Percentiles rank a stretch among this genome's conserved stretches.
These are phyloP conservation scores for Pseudovirgaria hyperparasitica DNA, from an alignment of 2,329 filamentous ascomycete genomes.

Conservation along the genomic window DNA sequence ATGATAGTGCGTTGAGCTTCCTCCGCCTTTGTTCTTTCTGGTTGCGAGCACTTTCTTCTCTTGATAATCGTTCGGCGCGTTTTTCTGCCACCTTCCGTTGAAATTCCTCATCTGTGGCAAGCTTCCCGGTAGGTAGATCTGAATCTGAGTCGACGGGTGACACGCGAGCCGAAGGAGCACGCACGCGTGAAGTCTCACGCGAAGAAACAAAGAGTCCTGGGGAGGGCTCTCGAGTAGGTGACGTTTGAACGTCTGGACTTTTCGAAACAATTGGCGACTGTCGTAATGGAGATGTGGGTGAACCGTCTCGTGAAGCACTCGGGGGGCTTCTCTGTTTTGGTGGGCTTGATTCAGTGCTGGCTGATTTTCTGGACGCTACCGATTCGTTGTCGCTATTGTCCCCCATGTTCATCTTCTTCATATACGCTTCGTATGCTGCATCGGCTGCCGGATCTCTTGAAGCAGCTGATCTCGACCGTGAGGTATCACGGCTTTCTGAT, in stretches of 20 bases:
- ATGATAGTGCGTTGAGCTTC: constrained; percentile 7
- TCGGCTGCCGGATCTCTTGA: no score
- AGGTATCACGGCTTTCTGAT: no score
- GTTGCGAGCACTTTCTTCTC: constrained; percentile 43
- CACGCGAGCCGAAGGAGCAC: constrained; percentile 15
- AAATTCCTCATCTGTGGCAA: constrained; percentile 46
- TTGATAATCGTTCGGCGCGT: constrained; percentile 54
- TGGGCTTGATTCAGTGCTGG: neutral
- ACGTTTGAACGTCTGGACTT: no score
- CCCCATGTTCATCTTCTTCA: neutral
- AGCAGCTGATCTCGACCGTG: no score
- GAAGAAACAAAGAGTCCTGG: constrained; percentile 48
- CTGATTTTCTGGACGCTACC: neutral
- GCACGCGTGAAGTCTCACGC: constrained; percentile 14
- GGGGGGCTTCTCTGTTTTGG: neutral
- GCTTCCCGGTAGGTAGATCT: constrained; percentile 28
- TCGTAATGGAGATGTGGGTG: constrained; percentile 1
- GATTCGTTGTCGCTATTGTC: neutral
- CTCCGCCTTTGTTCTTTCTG: constrained; percentile 23
- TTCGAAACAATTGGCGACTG: no score
- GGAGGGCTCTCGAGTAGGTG: constrained; percentile 29
- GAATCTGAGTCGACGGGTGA: constrained; percentile 27
- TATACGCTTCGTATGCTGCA: no score
- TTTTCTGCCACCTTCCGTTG: constrained; percentile 62
- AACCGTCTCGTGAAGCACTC: no score